Base-by-base conservation (phyloP, 2,329 filamentous ascomycete species). In the Endoconidiophora laricicola region DNA sequence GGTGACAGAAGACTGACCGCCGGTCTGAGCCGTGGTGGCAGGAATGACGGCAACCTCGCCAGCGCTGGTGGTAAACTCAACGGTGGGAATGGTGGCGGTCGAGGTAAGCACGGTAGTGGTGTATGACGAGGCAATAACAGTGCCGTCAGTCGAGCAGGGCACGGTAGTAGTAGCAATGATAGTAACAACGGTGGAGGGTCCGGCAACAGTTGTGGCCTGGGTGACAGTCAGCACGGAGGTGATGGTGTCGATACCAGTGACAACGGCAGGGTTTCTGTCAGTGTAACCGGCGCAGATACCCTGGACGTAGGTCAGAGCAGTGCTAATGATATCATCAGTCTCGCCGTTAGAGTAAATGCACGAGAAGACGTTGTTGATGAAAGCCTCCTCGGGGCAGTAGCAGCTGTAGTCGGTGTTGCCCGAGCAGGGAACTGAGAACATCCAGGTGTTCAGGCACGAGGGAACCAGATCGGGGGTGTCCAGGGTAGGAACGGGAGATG, bases 401-500 rank as follows among this genome's bases (percentile, higher is more conserved):
- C 90, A 96, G 57, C 68, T 66, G 53, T 73, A 67, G 61, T 94
- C 86, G 41, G 82, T 81, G 79, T 94, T 94, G 69, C 85, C 79
- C 59, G 73, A 73, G 77, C 90, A 96, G 61, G 75, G 69, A 46
- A 83, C 75, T 54, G 72, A 67, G 62, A 77, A 75, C 60, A 94
- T 67, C 85, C 86, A 95, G 60, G 87, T 93, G 76, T 90, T 91
- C 67, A 96, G 70, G 72, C 90, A 96, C 61, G 78, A 78, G 55
- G 90, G 88, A 46, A 95, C 81, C 44, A 88, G 75, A 23, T 71
- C 67, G 52, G 87, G 86, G 67, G 78, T 77, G 52, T 70, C 67
- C 40, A 73, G 66, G 36, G 70, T 69, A 60, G 52, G 44, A 20
- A 45, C 56, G 52, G 58, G 46, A 38, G 55, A 54, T 36, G 57